Evolutionary conservation across 1,139 yeast genomes (phyloP).

Genomic region (Magnusiomyces ingens): DNA sequence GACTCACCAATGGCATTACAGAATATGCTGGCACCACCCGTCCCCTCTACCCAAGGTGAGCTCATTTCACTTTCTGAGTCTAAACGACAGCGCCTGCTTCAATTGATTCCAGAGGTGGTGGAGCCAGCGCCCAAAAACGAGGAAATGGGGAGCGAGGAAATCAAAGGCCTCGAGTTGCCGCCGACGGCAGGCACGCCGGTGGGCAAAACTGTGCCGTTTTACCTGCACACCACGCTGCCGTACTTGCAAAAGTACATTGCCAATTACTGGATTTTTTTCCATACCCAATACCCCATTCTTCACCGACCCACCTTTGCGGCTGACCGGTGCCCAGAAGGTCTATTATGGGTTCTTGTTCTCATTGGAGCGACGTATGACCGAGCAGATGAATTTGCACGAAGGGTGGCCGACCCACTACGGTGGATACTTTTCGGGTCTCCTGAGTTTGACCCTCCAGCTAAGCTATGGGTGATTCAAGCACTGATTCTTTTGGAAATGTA

Average conservation of each 20-base stretch:
- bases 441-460: slow-evolving; percentile 51
- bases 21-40: slow-evolving; percentile 34
- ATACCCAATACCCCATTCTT: slow-evolving; percentile 54
- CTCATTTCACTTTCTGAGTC: slow-evolving; percentile 15
- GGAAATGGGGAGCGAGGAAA: neutral
- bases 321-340: slow-evolving; percentile 44
- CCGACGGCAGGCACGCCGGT: too few relatives aligned
- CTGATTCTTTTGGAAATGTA: slow-evolving; percentile 55
- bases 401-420: slow-evolving; percentile 56
- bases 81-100: slow-evolving; percentile 18
- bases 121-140: slow-evolving; percentile 3
- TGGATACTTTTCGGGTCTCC: slow-evolving; percentile 53
- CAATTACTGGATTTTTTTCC: slow-evolving; percentile 51
- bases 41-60: slow-evolving; percentile 16
- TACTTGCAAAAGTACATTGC: slow-evolving; percentile 24
- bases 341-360: slow-evolving; percentile 50
- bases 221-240: neutral
- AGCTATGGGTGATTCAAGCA: slow-evolving; percentile 62
- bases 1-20: slow-evolving; percentile 36
- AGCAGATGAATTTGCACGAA: slow-evolving; percentile 36
- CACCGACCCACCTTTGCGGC: slow-evolving; percentile 61
- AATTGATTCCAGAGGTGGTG: slow-evolving; percentile 10
- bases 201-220: too few relatives aligned
- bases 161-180: too few relatives aligned
- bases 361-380: slow-evolving; percentile 44